Conservation (phyloP, 805 yeast species). For the Myxozyma neotropica region DNA sequence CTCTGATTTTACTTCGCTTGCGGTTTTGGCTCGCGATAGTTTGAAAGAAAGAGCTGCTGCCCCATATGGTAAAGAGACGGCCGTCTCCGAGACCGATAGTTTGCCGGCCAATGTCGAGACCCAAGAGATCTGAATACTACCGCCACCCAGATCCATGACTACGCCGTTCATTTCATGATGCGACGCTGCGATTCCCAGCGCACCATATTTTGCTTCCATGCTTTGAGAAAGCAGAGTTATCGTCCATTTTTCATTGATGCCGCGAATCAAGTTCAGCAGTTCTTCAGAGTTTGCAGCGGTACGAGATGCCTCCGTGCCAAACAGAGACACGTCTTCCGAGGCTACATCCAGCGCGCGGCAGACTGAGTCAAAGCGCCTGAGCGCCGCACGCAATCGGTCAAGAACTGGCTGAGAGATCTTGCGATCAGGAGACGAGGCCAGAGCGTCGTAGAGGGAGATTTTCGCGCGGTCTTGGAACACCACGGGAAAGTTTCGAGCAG, state of each 20-base stretch:
- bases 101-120: conserved; percentile 59
- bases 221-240: conserved; percentile 61
- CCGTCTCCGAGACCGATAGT: conserved; percentile 55
- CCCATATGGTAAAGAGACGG: conserved; percentile 68
- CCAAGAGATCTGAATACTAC: conserved; percentile 71
- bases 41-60: conserved; percentile 67
- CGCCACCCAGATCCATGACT: conserved; percentile 75
- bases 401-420: conserved; percentile 51
- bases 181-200: conserved; percentile 75
- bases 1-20: conserved; percentile 43
- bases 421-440: conserved; percentile 7
- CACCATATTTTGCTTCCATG: conserved; percentile 68
- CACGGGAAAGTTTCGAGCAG: conserved; percentile 76
- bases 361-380: conserved; percentile 67
- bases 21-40: conserved; percentile 46
- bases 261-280: conserved; percentile 56
- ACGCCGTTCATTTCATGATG: conserved; percentile 67
- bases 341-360: conserved; percentile 77
- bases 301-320: conserved; percentile 75
- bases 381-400: conserved; percentile 60
- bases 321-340: conserved; percentile 57
- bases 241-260: conserved; percentile 63
- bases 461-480: conserved; percentile 75
- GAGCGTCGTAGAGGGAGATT: conserved; percentile 64
- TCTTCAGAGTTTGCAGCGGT: conserved; percentile 66